Conservation (phyloP, 2,329 filamentous ascomycete species). For the Fusarium camptoceras region DNA sequence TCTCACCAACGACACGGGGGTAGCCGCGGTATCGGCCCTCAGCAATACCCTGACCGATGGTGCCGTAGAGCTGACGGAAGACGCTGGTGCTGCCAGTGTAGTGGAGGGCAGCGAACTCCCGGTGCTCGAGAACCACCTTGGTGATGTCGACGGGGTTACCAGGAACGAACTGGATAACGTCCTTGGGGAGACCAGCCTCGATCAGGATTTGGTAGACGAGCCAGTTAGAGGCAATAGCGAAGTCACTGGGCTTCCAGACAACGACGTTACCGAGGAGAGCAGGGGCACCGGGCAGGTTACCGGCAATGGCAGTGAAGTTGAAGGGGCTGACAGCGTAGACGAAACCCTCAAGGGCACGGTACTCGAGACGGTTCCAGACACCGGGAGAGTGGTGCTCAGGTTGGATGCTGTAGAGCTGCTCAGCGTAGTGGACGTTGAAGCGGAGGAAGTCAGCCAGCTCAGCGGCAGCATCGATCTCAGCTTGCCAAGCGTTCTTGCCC, state of each 20-base stretch:
- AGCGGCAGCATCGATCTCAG: constrained; percentile 96
- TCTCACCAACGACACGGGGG: constrained; percentile 90
- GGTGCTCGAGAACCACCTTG: constrained; percentile 78
- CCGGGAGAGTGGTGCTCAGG: constrained; percentile 84
- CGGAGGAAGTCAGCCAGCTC: constrained; percentile 93
- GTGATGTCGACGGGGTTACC: constrained; percentile 89
- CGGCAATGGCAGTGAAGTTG: constrained; percentile 97
- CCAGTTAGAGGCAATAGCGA: constrained; percentile 90
- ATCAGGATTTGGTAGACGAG: constrained; percentile 89
- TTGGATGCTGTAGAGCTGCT: constrained; percentile 90
- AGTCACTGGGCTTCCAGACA: constrained; percentile 95
- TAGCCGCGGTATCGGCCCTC: constrained; percentile 87
- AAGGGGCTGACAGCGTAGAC: constrained; percentile 95
- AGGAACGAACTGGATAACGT: constrained; percentile 94
- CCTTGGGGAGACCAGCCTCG: constrained; percentile 88
- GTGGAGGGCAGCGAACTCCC: constrained; percentile 88
- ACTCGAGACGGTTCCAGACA: constrained; percentile 92
- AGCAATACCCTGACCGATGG: constrained; percentile 84
- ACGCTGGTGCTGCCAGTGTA: constrained; percentile 94
- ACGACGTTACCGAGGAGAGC: constrained; percentile 95
- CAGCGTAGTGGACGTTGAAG: constrained; percentile 94
- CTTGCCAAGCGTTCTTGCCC: constrained; percentile 98
- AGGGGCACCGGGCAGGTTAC: constrained; percentile 84
- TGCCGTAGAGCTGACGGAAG: constrained; percentile 88
- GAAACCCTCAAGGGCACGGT: constrained; percentile 92